phyloP scores from a whole-genome alignment of 2,329 filamentous ascomycete species.

The Arthrobotrys sphaeroides region DNA sequence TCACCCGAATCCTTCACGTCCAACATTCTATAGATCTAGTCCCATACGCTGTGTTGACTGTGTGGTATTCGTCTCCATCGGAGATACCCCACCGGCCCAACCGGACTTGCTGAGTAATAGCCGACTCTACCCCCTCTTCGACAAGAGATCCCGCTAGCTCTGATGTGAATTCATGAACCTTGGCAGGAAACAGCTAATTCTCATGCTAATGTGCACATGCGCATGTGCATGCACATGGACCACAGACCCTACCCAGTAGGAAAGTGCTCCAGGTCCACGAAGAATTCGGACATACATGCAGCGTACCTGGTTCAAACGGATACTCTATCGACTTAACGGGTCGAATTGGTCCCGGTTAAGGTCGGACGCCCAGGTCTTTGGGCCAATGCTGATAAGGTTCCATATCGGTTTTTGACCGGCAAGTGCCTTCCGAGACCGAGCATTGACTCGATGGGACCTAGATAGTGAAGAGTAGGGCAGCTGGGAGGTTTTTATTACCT shows the following conservation, averaged over 20 bases:
- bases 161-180: no score
- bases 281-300: not conserved
- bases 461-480: not conserved
- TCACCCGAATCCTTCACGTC: no score
- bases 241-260: not conserved
- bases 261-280: constrained; percentile 16
- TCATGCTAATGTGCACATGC: no score
- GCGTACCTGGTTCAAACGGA: not conserved
- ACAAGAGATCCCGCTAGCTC: constrained; percentile 7
- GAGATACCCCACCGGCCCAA: constrained; percentile 37
- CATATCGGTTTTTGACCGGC: constrained; percentile 18
- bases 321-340: constrained; percentile 23
- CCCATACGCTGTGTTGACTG: constrained; percentile 12
- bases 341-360: not conserved
- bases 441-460: constrained; percentile 6
- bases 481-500: constrained; percentile 22
- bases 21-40: no score
- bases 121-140: constrained; percentile 15
- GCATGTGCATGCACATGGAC: not conserved
- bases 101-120: constrained; percentile 37
- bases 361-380: not conserved
- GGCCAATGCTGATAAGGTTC: not conserved
- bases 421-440: constrained; percentile 12
- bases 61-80: constrained; percentile 23
- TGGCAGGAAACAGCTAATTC: no score